Evolutionary conservation across 177 flowering plant species (phyloP).

Genomic region (Vitis hybrid): DNA sequence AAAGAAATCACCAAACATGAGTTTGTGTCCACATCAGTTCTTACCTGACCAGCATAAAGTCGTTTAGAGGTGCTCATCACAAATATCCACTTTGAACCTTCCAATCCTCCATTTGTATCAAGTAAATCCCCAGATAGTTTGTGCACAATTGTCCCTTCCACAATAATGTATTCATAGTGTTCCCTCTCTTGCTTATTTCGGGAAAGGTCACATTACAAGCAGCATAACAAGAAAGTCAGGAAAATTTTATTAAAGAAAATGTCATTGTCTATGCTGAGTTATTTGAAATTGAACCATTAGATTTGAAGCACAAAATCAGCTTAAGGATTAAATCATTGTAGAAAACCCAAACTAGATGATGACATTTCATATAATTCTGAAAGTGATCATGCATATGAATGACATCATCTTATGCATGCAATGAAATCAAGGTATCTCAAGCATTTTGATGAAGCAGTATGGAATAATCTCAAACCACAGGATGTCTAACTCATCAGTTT

Average conservation of each 20-base stretch:
- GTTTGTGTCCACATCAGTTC: neutral
- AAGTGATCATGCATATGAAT: too few relatives aligned
- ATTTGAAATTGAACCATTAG: too few relatives aligned
- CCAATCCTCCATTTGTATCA: conserved; percentile 17
- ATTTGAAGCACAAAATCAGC: too few relatives aligned
- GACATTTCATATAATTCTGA: too few relatives aligned
- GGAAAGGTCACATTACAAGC: neutral
- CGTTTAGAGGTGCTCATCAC: conserved; percentile 29
- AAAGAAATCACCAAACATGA: neutral
- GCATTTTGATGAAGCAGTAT: too few relatives aligned
- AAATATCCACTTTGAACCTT: conserved; percentile 28
- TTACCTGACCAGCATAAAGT: conserved; percentile 31
- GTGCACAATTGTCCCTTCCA: conserved; percentile 22
- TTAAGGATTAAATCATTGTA: neutral
- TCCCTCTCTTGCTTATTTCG: conserved; percentile 27
- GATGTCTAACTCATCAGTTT: too few relatives aligned
- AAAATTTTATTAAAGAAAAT: neutral
- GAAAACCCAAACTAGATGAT: too few relatives aligned
- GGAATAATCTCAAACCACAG: too few relatives aligned
- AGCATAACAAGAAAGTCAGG: neutral
- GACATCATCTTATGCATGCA: too few relatives aligned
- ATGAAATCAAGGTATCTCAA: too few relatives aligned
- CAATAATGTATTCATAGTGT: conserved; percentile 20
- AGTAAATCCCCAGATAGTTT: conserved; percentile 19
- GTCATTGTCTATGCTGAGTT: neutral